Base-by-base conservation (phyloP, 768 basidiomycete species). In the Amanita brunnescens region DNA sequence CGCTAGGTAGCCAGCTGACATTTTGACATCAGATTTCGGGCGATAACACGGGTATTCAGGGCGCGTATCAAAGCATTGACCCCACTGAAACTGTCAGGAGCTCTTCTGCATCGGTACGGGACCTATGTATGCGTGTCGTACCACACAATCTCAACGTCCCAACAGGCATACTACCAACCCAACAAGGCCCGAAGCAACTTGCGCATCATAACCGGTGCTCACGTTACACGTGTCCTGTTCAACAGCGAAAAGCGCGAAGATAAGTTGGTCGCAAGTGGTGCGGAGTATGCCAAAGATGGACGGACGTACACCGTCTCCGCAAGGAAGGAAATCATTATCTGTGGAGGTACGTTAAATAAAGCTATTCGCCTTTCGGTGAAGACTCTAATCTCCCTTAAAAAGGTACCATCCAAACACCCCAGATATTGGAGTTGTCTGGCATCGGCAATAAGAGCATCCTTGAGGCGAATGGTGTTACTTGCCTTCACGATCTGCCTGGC, bases 401-500 rank as follows among this genome's bases (percentile, higher is more conserved):
- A 42, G 41, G 73, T 20, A 59, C 67, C 3, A 65, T 71, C 42
- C 42, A 59, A 33, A 62, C 69, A 0, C 65, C 69, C 1, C 57
- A 61, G 20, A 55, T 71, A 8, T 62, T 73, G 6, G 64, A 72
- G 56, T 64, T 71, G 6, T 77, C 75, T 18, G 66, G 66, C 2
- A 73, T 79, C 49, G 78, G 77, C 5, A 66, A 70, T 48, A 50
- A 59, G 6, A 42, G 50, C 0, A 60, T 68, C 14, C 66, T 80
- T 6, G 37, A 50, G 0, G 47, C 59, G 0, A 58, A 74, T n/a
- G 71, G 67, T 1, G 75, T 79, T 54, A 49, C 45, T 10, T 57
- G 65, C 8, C 49, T 73, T 48, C 58, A 75, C 20, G 58, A 73
- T 41, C 63, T 70, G 33, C 65, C 68, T 1, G 67, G 65, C 6